Evolutionary conservation across 2,329 filamentous ascomycete species (phyloP), one percentile per base, ranked within the genome.

Genomic region (Pseudocercospora crystallina): DNA sequence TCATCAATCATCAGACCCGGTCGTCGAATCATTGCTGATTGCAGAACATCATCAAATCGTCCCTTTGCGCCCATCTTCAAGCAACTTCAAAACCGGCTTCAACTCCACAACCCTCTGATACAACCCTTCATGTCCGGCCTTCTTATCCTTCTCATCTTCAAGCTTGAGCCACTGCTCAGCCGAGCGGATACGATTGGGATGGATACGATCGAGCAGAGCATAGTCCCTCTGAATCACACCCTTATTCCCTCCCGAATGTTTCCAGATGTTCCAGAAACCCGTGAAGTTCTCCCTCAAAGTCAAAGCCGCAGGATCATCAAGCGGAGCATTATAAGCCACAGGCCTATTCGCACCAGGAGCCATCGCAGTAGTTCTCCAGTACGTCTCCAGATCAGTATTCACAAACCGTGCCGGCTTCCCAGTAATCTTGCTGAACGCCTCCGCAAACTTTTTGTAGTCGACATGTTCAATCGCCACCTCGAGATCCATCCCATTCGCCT

Each of bases 241-340:
- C 26, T 63, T 60, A 46, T 76, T 75, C 0, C 66, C 68, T 0
- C 70, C 71, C 1, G 72, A 73, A 47, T 71, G 46, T 39, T 65
- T 70, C 67, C 71, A 81, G 45, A 74, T 51, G 48, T 71, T 76
- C 74, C 77, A 81, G 56, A 76, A 80, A 0, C 71, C 77, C 0
- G 71, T 73, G 56, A 81, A 81, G 56, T 80, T 81, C 39, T 76
- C 61, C 31, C 64, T 62, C 5, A 76, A 48, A 1, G 61, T 76
- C 68, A 75, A 65, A 9, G 66, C 60, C 2, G 69, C 64, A 13
- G 67, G 58, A 53, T 74, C 73, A 7, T 49, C 43, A 1, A 34
- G 35, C 12, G 66, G 62, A 9, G 66, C 61, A 53, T 68, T 73
- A 43, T 61, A 63, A 33, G 54, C 52, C 60, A 5, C 75, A 57